Conservation (phyloP, 495 filamentous ascomycete species). For the Aspergillus diversus region DNA sequence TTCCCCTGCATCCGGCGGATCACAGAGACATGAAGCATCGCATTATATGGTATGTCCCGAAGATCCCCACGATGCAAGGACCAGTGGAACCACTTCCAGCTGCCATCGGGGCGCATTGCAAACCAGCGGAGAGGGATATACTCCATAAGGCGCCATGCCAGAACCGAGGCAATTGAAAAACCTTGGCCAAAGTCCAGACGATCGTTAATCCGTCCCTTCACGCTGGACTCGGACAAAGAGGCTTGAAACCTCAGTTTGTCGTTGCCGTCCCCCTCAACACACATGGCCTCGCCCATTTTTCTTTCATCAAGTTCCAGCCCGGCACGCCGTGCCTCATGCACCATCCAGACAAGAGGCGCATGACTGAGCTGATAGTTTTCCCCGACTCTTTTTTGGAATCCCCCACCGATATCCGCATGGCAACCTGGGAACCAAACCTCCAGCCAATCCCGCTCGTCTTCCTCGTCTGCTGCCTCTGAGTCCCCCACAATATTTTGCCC, state of each 20-base stretch:
- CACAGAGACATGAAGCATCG: background rate
- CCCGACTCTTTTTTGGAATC: background rate
- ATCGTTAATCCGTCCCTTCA: background rate
- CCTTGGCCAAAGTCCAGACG: background rate
- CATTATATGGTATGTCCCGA: background rate
- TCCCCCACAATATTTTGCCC: too few relatives aligned
- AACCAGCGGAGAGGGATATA: background rate
- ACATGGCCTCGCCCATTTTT: background rate
- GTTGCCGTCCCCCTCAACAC: background rate
- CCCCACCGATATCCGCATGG: conserved; percentile 2
- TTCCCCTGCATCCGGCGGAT: background rate
- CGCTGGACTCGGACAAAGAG: background rate
- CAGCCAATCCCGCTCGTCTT: background rate
- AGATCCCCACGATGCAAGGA: background rate
- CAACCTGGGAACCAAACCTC: conserved; percentile 5
- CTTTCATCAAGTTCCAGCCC: background rate
- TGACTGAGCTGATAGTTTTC: background rate
- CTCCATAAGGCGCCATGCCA: background rate
- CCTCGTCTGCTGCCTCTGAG: too few relatives aligned
- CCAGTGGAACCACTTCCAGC: background rate
- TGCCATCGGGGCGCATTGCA: background rate
- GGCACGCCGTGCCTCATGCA: background rate
- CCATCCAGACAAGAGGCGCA: background rate
- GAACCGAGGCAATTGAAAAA: background rate
- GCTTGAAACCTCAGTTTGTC: background rate